Base-by-base conservation (phyloP, 495 filamentous ascomycete genomes). In the Staphylotrichum longicolle region DNA sequence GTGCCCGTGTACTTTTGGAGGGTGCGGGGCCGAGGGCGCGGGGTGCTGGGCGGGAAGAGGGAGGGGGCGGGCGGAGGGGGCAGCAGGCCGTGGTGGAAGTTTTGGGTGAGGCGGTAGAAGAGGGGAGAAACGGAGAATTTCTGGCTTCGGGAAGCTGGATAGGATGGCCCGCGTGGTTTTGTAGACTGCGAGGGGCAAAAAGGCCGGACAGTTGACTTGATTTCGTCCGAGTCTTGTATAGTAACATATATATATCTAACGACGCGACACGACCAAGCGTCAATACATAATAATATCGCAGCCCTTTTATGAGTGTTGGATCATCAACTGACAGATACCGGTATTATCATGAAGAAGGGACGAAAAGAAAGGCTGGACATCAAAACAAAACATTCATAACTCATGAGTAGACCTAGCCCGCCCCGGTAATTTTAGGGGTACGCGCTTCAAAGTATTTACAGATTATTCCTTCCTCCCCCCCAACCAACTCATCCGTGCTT, bases 1-100 rank as follows among this genome's bases (percentile, higher is more conserved):
- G 80, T 97, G 49, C 90, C 91, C 3, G 82, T 97, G 37, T 98
- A 90, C 76, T 95, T 86, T 70, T 96, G 88, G 89, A 82, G 91
- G 66, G 86, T 96, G 53, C 82, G 86, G 58, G 81, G 85, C 42
- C 75, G 68, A 93, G 57, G 83, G 34, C 12, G 52, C 52, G 67
- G 42, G 58, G 64, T n/a, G 45, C 53, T 30, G 14, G 55, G 57
- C 80, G 84, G 46, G 75, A 72, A 3, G 79, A 12, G 59, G 68
- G 30, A 79, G 78, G 66, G 56, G 40, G 39, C 15, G 41, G 54
- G 69, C 42, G 56, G 61, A 12, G 46, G 62, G 14, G 15, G 60
- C 7, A 61, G 57, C 37, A 62, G 58, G 32, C 67, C 68, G 15
- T 69, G 72, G 64, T 81, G 78, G 78, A 76, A 72, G 60, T 80